Conservation (phyloP, 371 early-diverging fungal species). For the Enterospora canceri region DNA sequence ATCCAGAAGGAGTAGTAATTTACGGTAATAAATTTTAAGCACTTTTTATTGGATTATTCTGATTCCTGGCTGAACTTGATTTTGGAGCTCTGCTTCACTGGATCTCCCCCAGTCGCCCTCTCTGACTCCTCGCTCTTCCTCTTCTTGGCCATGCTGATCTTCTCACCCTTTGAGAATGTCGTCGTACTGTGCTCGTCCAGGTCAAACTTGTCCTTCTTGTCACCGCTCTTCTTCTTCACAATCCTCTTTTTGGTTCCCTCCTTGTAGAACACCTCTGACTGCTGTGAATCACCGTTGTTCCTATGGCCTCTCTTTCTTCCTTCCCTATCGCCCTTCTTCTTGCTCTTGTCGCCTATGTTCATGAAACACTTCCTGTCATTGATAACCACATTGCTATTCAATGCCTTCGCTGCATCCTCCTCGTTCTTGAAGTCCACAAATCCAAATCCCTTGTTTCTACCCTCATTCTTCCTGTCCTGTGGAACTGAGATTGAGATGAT, state of each 20-base stretch:
- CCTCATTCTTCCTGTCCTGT: constrained; percentile 29
- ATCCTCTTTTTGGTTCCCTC: neutral
- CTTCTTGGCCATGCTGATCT: too few species aligned
- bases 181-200: too few species aligned
- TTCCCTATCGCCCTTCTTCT: constrained; percentile 10
- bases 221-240: neutral
- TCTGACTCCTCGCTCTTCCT: too few species aligned
- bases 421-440: constrained; percentile 38
- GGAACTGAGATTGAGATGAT: constrained; percentile 33
- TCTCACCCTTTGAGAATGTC: too few species aligned
- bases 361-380: constrained; percentile 48
- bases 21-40: too few species aligned
- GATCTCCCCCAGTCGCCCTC: too few species aligned
- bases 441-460: constrained; percentile 47
- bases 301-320: constrained; percentile 17
- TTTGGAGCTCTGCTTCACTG: too few species aligned
- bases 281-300: constrained; percentile 3
- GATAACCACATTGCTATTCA: constrained; percentile 34
- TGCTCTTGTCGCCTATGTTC: constrained; percentile 20
- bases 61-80: too few species aligned
- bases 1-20: too few species aligned
- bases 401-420: constrained; percentile 22
- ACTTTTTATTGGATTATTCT: too few species aligned
- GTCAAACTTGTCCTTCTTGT: neutral
- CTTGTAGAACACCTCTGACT: neutral